Evolutionary conservation across 345 rosid genomes (phyloP), one percentile per base, ranked within the genome.

Genomic region (Ailanthus altissimus): DNA sequence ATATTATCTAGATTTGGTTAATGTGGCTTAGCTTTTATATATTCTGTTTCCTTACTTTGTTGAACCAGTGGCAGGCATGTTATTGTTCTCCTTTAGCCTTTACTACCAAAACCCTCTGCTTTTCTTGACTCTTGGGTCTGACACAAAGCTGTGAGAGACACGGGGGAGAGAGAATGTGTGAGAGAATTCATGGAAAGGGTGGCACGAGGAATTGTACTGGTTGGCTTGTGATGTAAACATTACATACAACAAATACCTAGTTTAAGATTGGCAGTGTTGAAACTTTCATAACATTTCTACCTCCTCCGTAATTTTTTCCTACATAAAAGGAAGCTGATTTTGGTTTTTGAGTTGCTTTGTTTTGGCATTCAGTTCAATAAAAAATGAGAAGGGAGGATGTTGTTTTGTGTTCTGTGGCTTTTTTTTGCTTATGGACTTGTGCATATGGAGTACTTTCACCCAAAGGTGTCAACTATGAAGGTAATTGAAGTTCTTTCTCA

Each of bases 391-490:
- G 68, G 65, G 71, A 65, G 66, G 69, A 62, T 61, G 69, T 46
- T 76, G 70, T 45, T 67, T 79, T 81, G 38, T 80, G 74, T 68
- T 82, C 70, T 81, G 50, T 78, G 65, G 72, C 51, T 58, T 69
- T 85, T 66, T 74, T 84, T 75, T 84, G 84, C 83, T 72, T 85
- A 61, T 84, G 85, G 83, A 75, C 71, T 70, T 56, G 75, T 83
- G 86, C 88, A 26, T 74, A 61, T 79, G 98, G 93, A 53, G 78
- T 89, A 82, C 91, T 94, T 23, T 89, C 97, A 67, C 81, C 93
- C 20, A 83, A 89, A 84, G 98, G 97, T 73, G 93, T 92, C 67
- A 92, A 94, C 87, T 87, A 23, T 81, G 98, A 94, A 92, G 98
- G 98, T 92, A 90, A 80, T 6, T 78, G 64, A 45, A 56, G 16